Evolutionary conservation across 2,329 filamentous ascomycete genomes (phyloP), one percentile per base, ranked within the genome.

Genomic region (Decorospora gaudefroyi): DNA sequence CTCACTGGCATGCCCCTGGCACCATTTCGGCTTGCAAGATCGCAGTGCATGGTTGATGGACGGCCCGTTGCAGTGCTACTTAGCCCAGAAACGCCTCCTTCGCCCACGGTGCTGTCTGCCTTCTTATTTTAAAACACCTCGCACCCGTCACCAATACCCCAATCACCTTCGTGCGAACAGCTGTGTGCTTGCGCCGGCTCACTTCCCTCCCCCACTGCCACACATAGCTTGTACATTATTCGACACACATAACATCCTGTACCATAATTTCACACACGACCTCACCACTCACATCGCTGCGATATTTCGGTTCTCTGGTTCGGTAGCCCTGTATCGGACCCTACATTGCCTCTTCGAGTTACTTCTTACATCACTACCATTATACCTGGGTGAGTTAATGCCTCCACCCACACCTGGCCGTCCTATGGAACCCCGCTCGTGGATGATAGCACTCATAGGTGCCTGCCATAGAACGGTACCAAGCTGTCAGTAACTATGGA

Each of bases 51-150:
- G 62, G 50, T 56, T 59, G 47, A 63, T 59, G 59, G 56, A 69
- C 68, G 67, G 68, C 65, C 68, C 68, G 68, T 69, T 70, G 68
- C 67, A 70, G 65, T 63, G 55, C 56, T 65, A 54, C 59, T 57
- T 57, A 59, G 62, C 57, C 65, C 51, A 60, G 57, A 52, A 65
- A 62, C 64, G 64, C 63, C 61, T 62, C 57, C 59, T 51, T 57
- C 36, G 51, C 49, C 43, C 46, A 44, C 50, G 28, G 57, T 60
- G 47, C 54, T 49, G 31, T 43, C 47, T 48, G 25, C 59, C n/a
- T n/a, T n/a, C n/a, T n/a, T n/a, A n/a, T 61, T 61, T 55, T 59
- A 63, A 66, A 62, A 59, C 54, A 53, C 57, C 59, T 48, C 41
- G 50, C 58, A 48, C 57, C 55, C 57, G 45, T 59, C 57, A 54